Evolutionary conservation across 2,329 filamentous ascomycete genomes (phyloP), one percentile per base, ranked within the genome.

Genomic region (Fusarium anthophilum): DNA sequence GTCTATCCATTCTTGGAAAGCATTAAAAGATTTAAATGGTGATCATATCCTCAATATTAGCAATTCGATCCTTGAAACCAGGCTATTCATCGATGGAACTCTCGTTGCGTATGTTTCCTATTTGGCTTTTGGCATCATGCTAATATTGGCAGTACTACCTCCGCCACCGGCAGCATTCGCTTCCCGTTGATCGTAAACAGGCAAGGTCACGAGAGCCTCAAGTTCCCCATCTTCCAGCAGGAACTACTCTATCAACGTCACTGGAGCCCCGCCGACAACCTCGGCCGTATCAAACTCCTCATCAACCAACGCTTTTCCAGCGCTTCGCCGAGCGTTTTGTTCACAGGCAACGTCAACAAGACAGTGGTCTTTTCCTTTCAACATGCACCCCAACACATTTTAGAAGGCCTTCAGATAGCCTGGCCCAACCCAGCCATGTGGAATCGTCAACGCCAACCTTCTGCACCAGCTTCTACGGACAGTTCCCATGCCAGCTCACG

Each of bases 281-380:
- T 92, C 26, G 94, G 94, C 12, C 90, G 94, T 13, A 92, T 97
- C 83, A 94, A 92, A 79, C 82, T 97, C 32, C 81, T 95, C 61
- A 88, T 97, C 66, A 91, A 92, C 54, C 94, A 96, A 79, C 91
- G 93, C 0, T 91, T 94, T 66, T 85, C 87, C 15, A 85, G 90
- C 43, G 86, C 88, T 67, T 88, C 84, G 5, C 63, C 83, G 2
- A 83, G 84, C 5, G 26, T 48, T 5, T 82, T 84, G 47, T 88
- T 90, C 1, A 90, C 93, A 73, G 91, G 94, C 76, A 86, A 90
- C 45, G 84, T 93, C 70, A 93, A 92, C 78, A 94, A 95, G 77
- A 82, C 94, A 50, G 89, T 95, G 30, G 89, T 89, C 20, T 96
- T 97, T 81, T 92, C 94, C 2, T 97, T 97, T 77, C 93, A 96